Evolutionary conservation across 768 basidiomycete species (phyloP), one percentile per base, ranked within the genome.

Genomic region (Nidularia sp.): DNA sequence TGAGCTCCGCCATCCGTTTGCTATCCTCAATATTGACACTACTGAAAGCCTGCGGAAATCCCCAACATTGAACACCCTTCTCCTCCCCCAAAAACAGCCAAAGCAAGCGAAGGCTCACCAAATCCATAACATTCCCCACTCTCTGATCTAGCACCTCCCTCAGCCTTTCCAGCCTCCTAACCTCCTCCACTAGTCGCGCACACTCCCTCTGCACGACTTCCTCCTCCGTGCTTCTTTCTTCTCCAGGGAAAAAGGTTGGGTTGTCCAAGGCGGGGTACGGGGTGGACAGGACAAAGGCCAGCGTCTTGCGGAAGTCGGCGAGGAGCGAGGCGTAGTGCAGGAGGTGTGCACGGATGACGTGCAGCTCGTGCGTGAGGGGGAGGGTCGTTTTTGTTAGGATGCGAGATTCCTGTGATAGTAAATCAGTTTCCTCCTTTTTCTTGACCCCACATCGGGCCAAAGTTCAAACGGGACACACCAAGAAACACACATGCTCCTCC

Each of bases 331-430:
- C 72, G 59, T 82, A 81, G 57, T 83, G 79, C 34, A 84, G 66
- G 5, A 84, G 67, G 61, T 83, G 81, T 0, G 83, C 83, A 44
- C 80, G 78, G 32, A 84, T 61, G 55, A 78, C 69, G 56, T 84
- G 80, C 34, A 84, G 69, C 54, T 83, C 76, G 9, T 72, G 75
- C 0, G 83, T 83, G 29, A 80, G 64, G 3, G 63, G 54, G 44
- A 75, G 70, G 25, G 32, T 74, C 69, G 45, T 72, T 70, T 25
- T 65, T 73, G 3, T 45, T 35, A 36, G 80, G 5, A 77, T 74
- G 9, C 61, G 53, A 25, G 71, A 64, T 68, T 84, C 82, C 80
- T 83, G 22, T 8, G 3, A 29, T 29, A 29, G 25, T 29, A 29
- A 29, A 29, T 29, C 25, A 29, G 25, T 29, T 29, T 29, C 25